Base-by-base conservation (phyloP, 768 basidiomycete genomes). In the Suillus plorans region DNA sequence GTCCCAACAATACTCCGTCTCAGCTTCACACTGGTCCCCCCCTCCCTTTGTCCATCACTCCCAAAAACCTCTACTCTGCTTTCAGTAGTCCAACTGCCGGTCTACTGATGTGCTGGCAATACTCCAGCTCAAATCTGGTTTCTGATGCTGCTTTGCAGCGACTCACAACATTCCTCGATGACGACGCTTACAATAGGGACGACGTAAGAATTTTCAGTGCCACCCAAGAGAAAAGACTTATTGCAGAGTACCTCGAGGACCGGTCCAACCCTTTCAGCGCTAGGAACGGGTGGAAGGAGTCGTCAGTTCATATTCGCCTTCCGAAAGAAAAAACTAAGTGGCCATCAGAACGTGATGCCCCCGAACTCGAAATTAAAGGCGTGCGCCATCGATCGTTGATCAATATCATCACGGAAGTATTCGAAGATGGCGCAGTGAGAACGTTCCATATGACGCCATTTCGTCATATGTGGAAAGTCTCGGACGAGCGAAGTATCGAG, bases 391-490 rank as follows among this genome's bases (percentile, higher is more conserved):
- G 44, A 3, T 34, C 34, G 1, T 10, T 67, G 25, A 57, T n/a
- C 2, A n/a, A 64, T n/a, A 42, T 64, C 16, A 64, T 67, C 31
- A 64, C 37, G 3, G 13, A 31, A 1, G 37, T 42, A 2, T 66
- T 66, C n/a, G 31, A 63, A 20, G 59, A 59, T n/a, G n/a, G 42
- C 2, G 10, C 9, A n/a, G n/a, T 4, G 45, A 47, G 10, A 47
- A 39, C 37, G n/a, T 73, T 72, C 53, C 74, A 77, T 45, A 67
- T 67, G n/a, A 61, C 64, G 1, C 72, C 73, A 12, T 77, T 72
- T 58, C 66, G 68, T 47, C 67, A 66, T 2, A 71, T 56, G 37
- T 74, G 70, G 69, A 66, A 72, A 22, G 16, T 47, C 49, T 42
- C 28, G 5, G 62, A 36, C 4, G 22, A 5, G 18, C 16, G 13